Conservation (phyloP, 257 asterid species). For the Galeopsis tetrahit region DNA sequence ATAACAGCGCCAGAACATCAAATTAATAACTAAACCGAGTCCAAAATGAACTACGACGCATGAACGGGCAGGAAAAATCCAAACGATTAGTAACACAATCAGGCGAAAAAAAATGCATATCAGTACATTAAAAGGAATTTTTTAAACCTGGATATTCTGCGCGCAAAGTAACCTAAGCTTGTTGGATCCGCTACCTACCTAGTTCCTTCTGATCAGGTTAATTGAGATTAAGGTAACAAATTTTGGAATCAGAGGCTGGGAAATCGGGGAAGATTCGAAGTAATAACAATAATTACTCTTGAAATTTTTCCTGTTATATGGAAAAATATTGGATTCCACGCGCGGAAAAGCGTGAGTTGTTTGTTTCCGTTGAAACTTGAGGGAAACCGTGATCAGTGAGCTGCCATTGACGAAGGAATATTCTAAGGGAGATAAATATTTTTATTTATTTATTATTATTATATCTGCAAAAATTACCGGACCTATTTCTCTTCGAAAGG, state of each 20-base stretch:
- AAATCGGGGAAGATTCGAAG: conserved; percentile 32
- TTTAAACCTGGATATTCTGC: conserved; percentile 39
- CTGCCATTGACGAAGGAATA: neutral
- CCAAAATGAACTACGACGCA: conserved; percentile 12
- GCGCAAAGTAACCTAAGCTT: conserved; percentile 29
- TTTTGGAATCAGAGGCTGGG: conserved; percentile 27
- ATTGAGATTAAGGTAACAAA: neutral
- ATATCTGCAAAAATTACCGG: too few relatives aligned
- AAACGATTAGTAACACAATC: neutral
- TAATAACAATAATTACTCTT: neutral
- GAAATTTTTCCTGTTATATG: neutral
- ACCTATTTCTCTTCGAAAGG: too few relatives aligned
- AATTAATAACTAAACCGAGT: neutral
- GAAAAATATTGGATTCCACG: neutral
- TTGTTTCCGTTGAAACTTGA: neutral
- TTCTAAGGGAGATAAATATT: neutral
- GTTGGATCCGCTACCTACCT: conserved; percentile 28
- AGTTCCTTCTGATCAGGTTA: conserved; percentile 1
- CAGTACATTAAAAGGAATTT: neutral
- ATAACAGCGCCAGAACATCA: neutral
- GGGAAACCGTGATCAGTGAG: conserved; percentile 3
- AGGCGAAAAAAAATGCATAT: neutral
- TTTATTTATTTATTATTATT: neutral
- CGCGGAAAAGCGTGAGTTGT: conserved; percentile 22
- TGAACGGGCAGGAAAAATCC: neutral